These are phyloP conservation scores for Globisporangium viniferum DNA, from an alignment of 352 stramenopile genomes.

Conservation along the genomic window DNA sequence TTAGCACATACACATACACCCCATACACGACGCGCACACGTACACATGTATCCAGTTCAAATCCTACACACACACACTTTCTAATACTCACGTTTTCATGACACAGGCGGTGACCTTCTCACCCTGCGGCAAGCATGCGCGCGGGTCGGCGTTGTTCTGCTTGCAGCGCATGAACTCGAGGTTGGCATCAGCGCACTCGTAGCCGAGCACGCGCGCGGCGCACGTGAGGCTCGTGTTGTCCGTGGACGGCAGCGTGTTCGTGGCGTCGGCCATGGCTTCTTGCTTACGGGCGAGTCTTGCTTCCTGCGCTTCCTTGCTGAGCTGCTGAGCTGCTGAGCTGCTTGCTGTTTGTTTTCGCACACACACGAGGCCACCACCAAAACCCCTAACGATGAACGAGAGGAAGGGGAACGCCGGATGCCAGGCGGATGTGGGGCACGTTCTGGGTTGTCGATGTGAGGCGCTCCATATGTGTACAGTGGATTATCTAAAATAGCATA, in stretches of 20 bases:
- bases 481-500: not conserved
- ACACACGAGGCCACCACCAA: conserved; percentile 12
- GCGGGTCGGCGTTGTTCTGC: conserved; percentile 75
- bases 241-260: conserved; percentile 63
- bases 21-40: not conserved
- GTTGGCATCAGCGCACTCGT: conserved; percentile 83
- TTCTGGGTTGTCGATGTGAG: not conserved
- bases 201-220: conserved; percentile 75
- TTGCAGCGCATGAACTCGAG: conserved; percentile 87
- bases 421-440: not conserved
- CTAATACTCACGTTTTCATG: conserved; percentile 74
- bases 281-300: not conserved
- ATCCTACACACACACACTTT: not conserved
- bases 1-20: conserved; percentile 2
- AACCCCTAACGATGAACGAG: conserved; percentile 11
- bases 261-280: conserved; percentile 45
- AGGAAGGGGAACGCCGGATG: conserved; percentile 7
- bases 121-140: conserved; percentile 75
- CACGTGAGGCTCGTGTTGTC: conserved; percentile 89
- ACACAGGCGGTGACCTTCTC: conserved; percentile 87
- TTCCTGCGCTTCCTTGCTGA: not conserved
- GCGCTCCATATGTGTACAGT: conserved; percentile 3
- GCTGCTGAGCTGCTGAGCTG: not conserved
- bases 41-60: not conserved
- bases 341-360: not conserved